Percentiles rank a stretch among this genome's conserved stretches.
phyloP scores from a whole-genome alignment of 768 basidiomycete species.

The Termitomyces sp. region DNA sequence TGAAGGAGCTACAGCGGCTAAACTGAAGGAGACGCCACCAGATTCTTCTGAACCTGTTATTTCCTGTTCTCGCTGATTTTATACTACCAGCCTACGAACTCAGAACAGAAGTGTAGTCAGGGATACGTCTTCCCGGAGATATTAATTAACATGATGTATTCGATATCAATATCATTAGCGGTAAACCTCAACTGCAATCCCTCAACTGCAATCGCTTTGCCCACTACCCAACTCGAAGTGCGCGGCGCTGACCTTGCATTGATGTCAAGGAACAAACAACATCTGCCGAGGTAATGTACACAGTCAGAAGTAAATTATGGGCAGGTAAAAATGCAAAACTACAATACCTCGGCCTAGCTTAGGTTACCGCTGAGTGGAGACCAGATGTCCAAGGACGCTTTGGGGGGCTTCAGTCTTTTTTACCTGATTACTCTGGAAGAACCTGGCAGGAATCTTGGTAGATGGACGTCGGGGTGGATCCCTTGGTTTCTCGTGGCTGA shows the following conservation, averaged over 20 bases:
- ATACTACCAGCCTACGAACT: background rate
- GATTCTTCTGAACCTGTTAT: background rate
- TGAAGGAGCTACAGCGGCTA: constrained; percentile 49
- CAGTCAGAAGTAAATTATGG: background rate
- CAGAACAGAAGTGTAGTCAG: background rate
- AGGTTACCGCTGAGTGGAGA: background rate
- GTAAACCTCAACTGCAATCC: background rate
- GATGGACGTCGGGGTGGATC: constrained; percentile 5
- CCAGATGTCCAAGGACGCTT: constrained; percentile 3
- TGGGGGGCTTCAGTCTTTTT: background rate
- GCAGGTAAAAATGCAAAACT: background rate
- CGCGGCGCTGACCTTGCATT: background rate
- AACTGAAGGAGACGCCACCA: constrained; percentile 12
- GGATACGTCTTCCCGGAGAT: background rate
- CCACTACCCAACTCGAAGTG: background rate
- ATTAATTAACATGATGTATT: background rate
- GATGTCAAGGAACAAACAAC: background rate
- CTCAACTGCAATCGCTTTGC: background rate
- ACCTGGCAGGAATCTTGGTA: background rate
- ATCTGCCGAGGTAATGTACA: background rate
- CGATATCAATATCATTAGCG: background rate
- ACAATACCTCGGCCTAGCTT: background rate
- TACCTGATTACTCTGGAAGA: constrained; percentile 14
- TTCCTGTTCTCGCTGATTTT: background rate
- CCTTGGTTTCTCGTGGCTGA: constrained; percentile 26